These are phyloP conservation scores for Trapa bicornis DNA, from an alignment of 345 rosid genomes.

Conservation along the genomic window DNA sequence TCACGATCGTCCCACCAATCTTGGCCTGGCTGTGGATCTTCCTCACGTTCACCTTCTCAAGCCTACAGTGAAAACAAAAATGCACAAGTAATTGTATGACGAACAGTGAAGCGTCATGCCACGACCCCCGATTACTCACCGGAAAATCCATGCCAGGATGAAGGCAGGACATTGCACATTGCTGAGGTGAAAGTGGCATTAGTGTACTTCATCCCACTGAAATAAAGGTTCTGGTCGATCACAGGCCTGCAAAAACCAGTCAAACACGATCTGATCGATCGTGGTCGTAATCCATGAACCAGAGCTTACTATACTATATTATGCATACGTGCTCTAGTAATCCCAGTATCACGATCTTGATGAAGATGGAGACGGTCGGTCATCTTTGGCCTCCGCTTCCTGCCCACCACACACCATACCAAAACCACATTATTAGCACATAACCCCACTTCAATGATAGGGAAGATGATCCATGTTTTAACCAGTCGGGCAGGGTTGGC, in stretches of 20 bases:
- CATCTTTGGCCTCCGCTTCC: conserved; percentile 77
- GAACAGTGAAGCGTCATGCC: no score
- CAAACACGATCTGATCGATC: no score
- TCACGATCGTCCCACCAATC: conserved; percentile 63
- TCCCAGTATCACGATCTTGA: conserved; percentile 54
- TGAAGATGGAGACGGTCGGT: conserved; percentile 33
- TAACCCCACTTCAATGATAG: background rate
- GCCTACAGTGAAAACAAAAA: conserved; percentile 18
- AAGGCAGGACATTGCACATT: conserved; percentile 69
- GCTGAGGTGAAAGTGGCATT: conserved; percentile 76
- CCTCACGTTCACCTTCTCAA: conserved; percentile 53
- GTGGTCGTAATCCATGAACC: no score
- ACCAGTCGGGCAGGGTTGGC: no score
- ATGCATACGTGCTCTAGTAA: conserved; percentile 48
- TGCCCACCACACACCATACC: conserved; percentile 12
- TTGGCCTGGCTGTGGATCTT: conserved; percentile 66
- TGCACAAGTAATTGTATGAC: no score
- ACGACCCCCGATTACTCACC: conserved; percentile 20
- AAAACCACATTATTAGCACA: background rate
- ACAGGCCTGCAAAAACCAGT: conserved; percentile 28
- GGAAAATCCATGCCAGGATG: conserved; percentile 66
- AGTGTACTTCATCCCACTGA: conserved; percentile 76
- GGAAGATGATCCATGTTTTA: no score
- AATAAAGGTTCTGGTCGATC: conserved; percentile 53
- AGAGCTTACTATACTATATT: no score